Conservation (phyloP, 306 rosid genomes). For the Pueraria montana region DNA sequence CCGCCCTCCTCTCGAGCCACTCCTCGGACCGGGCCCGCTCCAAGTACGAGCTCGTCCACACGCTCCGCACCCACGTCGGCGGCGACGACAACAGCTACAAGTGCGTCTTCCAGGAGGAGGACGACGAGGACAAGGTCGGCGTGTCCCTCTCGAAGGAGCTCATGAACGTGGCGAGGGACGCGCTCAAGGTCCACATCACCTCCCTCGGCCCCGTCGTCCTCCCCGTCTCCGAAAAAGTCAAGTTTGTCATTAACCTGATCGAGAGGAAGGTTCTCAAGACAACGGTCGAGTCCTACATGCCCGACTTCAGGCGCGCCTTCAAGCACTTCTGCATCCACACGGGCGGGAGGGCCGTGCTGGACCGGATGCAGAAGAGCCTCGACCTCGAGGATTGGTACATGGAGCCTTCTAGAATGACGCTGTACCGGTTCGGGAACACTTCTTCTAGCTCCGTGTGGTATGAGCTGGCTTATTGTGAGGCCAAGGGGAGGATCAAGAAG, state of each 20-base stretch:
- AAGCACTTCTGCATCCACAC: slow-evolving; percentile 69
- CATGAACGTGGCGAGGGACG: slow-evolving; percentile 88
- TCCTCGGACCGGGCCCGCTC: slow-evolving; percentile 55
- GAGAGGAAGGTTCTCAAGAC: slow-evolving; percentile 64
- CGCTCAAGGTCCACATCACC: slow-evolving; percentile 79
- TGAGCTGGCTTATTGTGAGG: slow-evolving; percentile 80
- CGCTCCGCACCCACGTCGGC: slow-evolving; percentile 83
- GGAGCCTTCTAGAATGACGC: slow-evolving; percentile 88
- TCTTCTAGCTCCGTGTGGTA: slow-evolving; percentile 90
- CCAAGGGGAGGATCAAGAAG: slow-evolving; percentile 76
- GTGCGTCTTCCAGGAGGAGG: slow-evolving; percentile 77
- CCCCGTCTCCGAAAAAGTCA: slow-evolving; percentile 76
- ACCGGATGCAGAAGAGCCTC: slow-evolving; percentile 79
- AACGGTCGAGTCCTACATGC: slow-evolving; percentile 72
- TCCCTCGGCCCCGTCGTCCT: slow-evolving; percentile 80
- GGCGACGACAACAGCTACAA: slow-evolving; percentile 68
- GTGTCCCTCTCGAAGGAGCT: slow-evolving; percentile 77
- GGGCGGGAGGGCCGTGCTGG: slow-evolving; percentile 76
- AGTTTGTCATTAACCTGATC: slow-evolving; percentile 58
- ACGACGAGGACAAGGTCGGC: slow-evolving; percentile 58
- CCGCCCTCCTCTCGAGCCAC: slow-evolving; percentile 50
- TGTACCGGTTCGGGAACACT: slow-evolving; percentile 82
- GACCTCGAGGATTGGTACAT: slow-evolving; percentile 77
- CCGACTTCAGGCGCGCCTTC: slow-evolving; percentile 78
- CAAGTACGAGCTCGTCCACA: slow-evolving; percentile 77